phyloP scores from a whole-genome alignment of 23 red algal species.

The Gracilaria domingensis region DNA sequence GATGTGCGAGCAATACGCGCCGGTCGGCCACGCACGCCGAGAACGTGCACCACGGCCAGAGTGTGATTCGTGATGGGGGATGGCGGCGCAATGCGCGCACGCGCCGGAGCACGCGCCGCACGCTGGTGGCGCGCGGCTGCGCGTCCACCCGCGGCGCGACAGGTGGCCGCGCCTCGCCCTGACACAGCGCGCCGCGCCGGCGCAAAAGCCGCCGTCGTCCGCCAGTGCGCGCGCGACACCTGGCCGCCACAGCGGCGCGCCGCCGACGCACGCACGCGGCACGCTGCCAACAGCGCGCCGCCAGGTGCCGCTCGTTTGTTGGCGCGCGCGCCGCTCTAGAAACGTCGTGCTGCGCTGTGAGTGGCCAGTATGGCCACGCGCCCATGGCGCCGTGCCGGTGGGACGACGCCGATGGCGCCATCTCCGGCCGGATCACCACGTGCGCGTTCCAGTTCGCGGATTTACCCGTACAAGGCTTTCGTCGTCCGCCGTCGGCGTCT shows the following conservation, averaged over 20 bases:
- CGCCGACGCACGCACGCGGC: neutral
- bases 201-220: neutral
- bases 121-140: neutral
- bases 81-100: neutral
- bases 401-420: constrained; percentile 19
- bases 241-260: neutral
- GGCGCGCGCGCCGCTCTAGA: constrained; percentile 17
- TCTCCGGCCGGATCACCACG: neutral
- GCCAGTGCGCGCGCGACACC: neutral
- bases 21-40: too few species aligned
- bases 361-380: neutral
- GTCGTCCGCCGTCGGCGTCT: neutral
- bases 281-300: neutral
- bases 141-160: neutral
- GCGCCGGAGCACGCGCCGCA: neutral
- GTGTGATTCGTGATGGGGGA: constrained; percentile 16
- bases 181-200: neutral
- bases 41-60: neutral
- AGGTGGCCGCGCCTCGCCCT: neutral
- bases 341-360: constrained; percentile 7
- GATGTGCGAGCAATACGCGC: too few species aligned
- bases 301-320: neutral
- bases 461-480: too few species aligned
- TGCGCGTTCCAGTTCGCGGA: neutral
- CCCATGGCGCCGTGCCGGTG: neutral